Percentiles rank a stretch among this genome's conserved stretches.
Evolutionary conservation across 768 basidiomycete species (phyloP).

Genomic region (Kondoa malvinella): DNA sequence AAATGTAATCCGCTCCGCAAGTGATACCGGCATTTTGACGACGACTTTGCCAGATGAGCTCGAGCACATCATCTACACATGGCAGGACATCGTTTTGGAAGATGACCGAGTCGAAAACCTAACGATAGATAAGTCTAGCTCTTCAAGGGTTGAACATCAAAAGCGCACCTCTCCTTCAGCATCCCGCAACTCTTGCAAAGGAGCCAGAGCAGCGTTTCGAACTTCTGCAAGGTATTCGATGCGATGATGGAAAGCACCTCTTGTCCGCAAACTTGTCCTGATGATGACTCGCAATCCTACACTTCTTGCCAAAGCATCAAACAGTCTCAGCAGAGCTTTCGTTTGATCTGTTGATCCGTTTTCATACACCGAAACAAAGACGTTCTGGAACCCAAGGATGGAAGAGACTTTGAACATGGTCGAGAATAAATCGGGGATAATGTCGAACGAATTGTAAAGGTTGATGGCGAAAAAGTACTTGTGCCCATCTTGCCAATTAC

Average conservation of each 20-base stretch:
- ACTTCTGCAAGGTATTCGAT: conserved; percentile 99
- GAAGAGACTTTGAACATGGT: conserved; percentile 85
- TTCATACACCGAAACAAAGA: conserved; percentile 96
- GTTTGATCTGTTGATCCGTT: conserved; percentile 99
- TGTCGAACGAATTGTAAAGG: conserved; percentile 96
- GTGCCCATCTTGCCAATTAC: conserved; percentile 39
- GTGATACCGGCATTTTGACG: conserved; percentile 93
- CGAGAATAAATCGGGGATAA: conserved; percentile 92
- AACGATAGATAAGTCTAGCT: no score
- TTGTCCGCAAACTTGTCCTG: conserved; percentile 73
- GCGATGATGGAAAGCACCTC: conserved; percentile 94
- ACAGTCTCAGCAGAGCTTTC: conserved; percentile 84
- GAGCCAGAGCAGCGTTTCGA: conserved; percentile 92
- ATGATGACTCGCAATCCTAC: conserved; percentile 89
- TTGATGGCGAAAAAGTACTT: conserved; percentile 99
- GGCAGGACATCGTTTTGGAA: conserved; percentile 99
- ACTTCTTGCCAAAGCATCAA: conserved; percentile 73
- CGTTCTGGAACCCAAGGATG: conserved; percentile 90
- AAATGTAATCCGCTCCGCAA: conserved; percentile 98
- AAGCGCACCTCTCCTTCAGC: conserved; percentile 35
- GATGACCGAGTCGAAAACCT: conserved; percentile 78
- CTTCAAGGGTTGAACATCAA: no score
- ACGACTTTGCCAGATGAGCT: conserved; percentile 89
- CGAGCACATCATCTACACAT: conserved; percentile 90
- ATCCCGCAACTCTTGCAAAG: conserved; percentile 82